Evolutionary conservation across 1,284 basidiomycete genomes (phyloP), one percentile per base, ranked within the genome.

Genomic region (Cutaneotrichosporon dermatis): DNA sequence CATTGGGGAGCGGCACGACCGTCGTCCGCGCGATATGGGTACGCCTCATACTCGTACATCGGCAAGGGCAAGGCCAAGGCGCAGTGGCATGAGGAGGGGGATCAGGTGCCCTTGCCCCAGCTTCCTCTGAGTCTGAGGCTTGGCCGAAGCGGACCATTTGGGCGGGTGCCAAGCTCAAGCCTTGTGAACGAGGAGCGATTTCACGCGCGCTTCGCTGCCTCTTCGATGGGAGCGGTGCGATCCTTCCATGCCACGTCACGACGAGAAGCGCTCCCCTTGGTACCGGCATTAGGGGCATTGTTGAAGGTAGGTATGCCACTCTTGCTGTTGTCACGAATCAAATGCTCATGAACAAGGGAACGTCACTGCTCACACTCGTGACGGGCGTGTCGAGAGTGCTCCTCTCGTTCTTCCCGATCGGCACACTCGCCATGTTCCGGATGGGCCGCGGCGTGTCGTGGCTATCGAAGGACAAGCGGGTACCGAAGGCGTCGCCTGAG

Each of bases 391-490:
- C 72, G 0, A 73, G 76, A 1, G 63, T 76, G 41, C 64, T 77
- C 46, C 71, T 79, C 55, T 77, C 77, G 13, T 74, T 79, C 66
- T 68, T 78, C 49, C 76, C 77, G 9, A 60, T 77, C 12, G 71
- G 70, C 10, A 70, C 72, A 13, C 50, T 77, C 2, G 71, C 71
- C 2, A 66, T 68, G 1, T 66, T 74, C 44, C 65, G 62, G 5
- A 57, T 70, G 10, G 59, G 57, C 5, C 55, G 63, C 25, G 61
- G 60, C 1, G 69, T 69, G 3, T 60, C 62, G 11, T 72, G 68
- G 67, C 53, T 75, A 2, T 44, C 60, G 4, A 55, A 64, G 8
- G 66, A 72, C 13, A 61, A 63, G 6, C 64, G 54, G 3, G 50
- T 60, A 10, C 75, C 75, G 1, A 50, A 62, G 4, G 67, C 65